phyloP scores from a whole-genome alignment of 768 basidiomycete genomes.

The Boletus edulis region DNA sequence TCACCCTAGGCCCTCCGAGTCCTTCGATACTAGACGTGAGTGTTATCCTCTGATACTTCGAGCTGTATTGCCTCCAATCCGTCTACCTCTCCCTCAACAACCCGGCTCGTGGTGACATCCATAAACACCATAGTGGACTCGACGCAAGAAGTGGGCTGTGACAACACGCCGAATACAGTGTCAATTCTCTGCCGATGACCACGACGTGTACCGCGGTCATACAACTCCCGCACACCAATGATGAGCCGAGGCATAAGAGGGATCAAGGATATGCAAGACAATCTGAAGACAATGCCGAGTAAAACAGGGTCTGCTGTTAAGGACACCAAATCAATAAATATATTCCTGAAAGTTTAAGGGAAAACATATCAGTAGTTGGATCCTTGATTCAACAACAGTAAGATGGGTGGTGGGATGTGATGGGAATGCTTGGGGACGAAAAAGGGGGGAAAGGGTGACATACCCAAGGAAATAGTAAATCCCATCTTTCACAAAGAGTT shows the following conservation, averaged over 20 bases:
- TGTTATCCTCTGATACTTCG: too few relatives aligned
- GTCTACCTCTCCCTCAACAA: too few relatives aligned
- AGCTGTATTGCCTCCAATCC: too few relatives aligned
- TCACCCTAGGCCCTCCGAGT: too few relatives aligned
- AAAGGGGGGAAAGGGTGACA: neutral
- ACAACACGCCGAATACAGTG: neutral
- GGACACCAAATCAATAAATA: neutral
- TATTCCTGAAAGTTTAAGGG: neutral
- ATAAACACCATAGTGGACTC: too few relatives aligned
- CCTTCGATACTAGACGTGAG: too few relatives aligned
- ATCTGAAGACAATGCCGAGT: neutral
- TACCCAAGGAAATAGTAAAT: neutral
- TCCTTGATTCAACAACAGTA: too few relatives aligned
- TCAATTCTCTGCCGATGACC: neutral
- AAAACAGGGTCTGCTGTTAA: accelerated
- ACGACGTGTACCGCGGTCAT: neutral
- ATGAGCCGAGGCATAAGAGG: slow-evolving; percentile 6
- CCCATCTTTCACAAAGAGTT: neutral
- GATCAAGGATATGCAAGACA: neutral
- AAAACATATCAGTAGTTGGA: neutral
- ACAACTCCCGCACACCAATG: slow-evolving; percentile 2
- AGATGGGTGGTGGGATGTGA: too few relatives aligned
- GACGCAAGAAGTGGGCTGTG: neutral
- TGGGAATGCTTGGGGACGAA: too few relatives aligned
- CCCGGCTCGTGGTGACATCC: too few relatives aligned